Evolutionary conservation across 176 grass and related monocot species (phyloP).

Genomic region (Elaeis guineensis): DNA sequence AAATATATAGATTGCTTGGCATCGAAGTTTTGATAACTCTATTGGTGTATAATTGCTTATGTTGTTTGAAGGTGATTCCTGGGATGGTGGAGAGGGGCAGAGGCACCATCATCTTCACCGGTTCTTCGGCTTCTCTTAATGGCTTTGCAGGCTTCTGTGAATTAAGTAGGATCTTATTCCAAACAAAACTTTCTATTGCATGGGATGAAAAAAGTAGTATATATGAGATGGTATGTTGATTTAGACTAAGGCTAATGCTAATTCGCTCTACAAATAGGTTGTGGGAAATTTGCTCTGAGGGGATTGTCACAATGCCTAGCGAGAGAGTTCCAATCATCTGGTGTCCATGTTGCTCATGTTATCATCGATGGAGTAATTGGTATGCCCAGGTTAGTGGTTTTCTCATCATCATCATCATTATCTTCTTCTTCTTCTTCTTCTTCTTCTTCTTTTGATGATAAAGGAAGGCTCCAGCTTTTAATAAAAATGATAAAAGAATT

Average conservation of each 20-base stretch:
- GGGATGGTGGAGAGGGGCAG: constrained; percentile 79
- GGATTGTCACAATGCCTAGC: constrained; percentile 71
- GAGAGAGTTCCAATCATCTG: constrained; percentile 61
- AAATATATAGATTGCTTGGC: no score
- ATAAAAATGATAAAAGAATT: neutral
- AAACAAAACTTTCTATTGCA: no score
- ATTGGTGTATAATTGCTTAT: no score
- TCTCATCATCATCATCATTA: no score
- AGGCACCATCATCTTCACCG: constrained; percentile 84
- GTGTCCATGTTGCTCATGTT: constrained; percentile 81
- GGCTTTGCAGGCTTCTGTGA: constrained; percentile 55
- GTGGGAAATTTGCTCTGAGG: constrained; percentile 77
- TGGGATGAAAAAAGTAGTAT: no score
- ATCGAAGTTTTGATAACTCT: no score
- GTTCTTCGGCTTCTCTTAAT: constrained; percentile 58
- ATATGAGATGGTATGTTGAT: neutral
- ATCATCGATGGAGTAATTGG: constrained; percentile 69
- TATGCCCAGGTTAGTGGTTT: constrained; percentile 37
- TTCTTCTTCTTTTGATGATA: no score
- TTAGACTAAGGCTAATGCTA: neutral
- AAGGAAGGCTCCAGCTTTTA: neutral
- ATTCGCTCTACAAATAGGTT: constrained; percentile 28
- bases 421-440: neutral
- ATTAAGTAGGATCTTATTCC: constrained; percentile 39
- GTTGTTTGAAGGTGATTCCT: constrained; percentile 48